These are phyloP conservation scores for Penicillium italicum DNA, from an alignment of 2,329 filamentous ascomycete species.

Conservation along the genomic window DNA sequence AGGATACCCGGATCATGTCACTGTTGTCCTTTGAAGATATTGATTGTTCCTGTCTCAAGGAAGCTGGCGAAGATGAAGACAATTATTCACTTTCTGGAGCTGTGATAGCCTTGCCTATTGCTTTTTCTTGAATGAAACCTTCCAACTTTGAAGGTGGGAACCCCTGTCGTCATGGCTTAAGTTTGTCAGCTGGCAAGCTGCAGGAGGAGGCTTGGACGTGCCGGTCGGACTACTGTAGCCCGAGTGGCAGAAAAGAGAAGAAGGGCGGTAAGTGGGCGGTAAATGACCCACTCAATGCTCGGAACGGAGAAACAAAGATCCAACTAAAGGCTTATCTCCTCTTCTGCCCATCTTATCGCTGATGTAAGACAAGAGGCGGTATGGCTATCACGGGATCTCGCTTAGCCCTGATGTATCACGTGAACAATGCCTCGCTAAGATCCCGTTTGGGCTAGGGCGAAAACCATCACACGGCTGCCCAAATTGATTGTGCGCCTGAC, in stretches of 20 bases:
- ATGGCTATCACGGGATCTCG: constrained; percentile 24
- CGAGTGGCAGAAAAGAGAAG: constrained; percentile 21
- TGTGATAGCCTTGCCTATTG: neutral
- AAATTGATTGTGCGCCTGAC: constrained; percentile 40
- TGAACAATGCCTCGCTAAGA: constrained; percentile 31
- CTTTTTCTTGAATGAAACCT: neutral
- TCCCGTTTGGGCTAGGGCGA: constrained; percentile 34
- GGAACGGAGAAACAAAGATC: constrained; percentile 5
- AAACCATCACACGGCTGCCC: constrained; percentile 27
- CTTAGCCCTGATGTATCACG: constrained; percentile 27
- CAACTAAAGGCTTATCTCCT: neutral
- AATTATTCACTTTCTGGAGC: neutral
- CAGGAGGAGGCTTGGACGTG: constrained; percentile 5
- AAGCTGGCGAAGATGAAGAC: too few species aligned
- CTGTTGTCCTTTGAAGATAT: neutral
- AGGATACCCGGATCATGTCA: constrained; percentile 1
- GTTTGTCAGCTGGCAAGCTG: constrained; percentile 20
- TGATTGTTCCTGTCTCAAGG: neutral
- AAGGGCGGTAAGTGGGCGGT: neutral
- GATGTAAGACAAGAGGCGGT: constrained; percentile 13
- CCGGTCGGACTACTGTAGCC: constrained; percentile 33
- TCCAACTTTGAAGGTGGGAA: neutral
- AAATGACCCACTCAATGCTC: neutral
- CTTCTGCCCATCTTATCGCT: constrained; percentile 22
- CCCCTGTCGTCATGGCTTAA: constrained; percentile 21